Conservation (phyloP, 225 moss, liverwort and hornwort species). For the Straminergon stramineum region DNA sequence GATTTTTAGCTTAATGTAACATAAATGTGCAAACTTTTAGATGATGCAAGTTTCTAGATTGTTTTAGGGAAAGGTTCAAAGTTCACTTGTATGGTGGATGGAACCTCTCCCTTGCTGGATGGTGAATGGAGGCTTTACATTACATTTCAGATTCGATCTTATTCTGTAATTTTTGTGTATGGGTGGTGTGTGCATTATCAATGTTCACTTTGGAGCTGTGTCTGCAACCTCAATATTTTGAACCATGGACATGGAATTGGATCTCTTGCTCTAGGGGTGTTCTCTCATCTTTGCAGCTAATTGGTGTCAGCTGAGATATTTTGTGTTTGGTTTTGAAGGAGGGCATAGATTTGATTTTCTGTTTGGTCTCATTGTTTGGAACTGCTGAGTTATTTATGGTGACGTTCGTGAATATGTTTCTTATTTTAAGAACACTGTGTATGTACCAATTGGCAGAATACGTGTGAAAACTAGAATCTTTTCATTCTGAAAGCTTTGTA, state of each 20-base stretch:
- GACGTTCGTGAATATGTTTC: not conserved
- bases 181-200: not conserved
- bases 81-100: not conserved
- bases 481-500: not conserved
- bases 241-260: too few species aligned
- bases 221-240: not conserved
- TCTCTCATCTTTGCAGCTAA: not conserved
- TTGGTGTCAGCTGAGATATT: not conserved
- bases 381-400: not conserved
- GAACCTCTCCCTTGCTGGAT: not conserved
- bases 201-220: not conserved
- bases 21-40: not conserved
- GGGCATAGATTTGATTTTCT: not conserved
- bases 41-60: not conserved
- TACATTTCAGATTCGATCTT: too few species aligned
- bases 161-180: not conserved
- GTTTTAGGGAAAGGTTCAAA: not conserved
- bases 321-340: not conserved
- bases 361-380: not conserved
- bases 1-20: not conserved
- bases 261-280: not conserved
- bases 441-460: not conserved
- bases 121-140: not conserved
- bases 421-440: not conserved
- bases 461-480: not conserved